Evolutionary conservation across 2,329 filamentous ascomycete species (phyloP), one percentile per base, ranked within the genome.

Genomic region (Beauveria brongniartii): DNA sequence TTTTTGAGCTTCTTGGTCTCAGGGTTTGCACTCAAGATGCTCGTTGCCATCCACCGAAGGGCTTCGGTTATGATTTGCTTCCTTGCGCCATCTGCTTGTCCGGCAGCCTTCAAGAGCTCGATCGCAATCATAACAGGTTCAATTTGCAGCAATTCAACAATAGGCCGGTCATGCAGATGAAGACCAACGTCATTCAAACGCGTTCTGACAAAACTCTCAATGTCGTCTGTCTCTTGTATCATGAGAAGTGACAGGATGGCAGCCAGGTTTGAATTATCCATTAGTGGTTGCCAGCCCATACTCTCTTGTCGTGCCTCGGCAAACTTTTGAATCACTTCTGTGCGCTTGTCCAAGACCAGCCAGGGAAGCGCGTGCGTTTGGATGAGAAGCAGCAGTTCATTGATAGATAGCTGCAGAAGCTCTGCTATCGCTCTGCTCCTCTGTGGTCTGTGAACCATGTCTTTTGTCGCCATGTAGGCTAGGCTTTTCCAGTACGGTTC

Each of bases 401-500:
- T 80, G 9, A 95, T 82, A 44, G 84, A 88, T 69, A 91, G 87
- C 56, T 87, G 86, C 43, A 97, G 79, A 34, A 97, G 75, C 65
- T 96, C 91, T 26, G 92, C 91, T 54, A 97, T 80, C 50, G 89
- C 82, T 60, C 90, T 86, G 52, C 87, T 88, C 69, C 92, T 89
- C 67, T 94, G 90, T n/a, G 94, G 93, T 52, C 88, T 84, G 53
- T 83, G 81, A 24, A 88, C 81, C 63, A 97, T 81, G 67, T 96
- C 91, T 70, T 92, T 93, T 30, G 94, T 88, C 2, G 91, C 87
- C 55, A 87, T 83, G 62, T 93, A 88, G 0, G 91, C 92, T 50
- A 99, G 79, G 34, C 84, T 93, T 65, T 86, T 85, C 92, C 93
- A 97, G 72, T 92, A 97, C 0, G 93, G 92, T 60, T 87, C 85